These are phyloP conservation scores for Acer yangbiense DNA, from an alignment of 345 rosid species.

Conservation along the genomic window DNA sequence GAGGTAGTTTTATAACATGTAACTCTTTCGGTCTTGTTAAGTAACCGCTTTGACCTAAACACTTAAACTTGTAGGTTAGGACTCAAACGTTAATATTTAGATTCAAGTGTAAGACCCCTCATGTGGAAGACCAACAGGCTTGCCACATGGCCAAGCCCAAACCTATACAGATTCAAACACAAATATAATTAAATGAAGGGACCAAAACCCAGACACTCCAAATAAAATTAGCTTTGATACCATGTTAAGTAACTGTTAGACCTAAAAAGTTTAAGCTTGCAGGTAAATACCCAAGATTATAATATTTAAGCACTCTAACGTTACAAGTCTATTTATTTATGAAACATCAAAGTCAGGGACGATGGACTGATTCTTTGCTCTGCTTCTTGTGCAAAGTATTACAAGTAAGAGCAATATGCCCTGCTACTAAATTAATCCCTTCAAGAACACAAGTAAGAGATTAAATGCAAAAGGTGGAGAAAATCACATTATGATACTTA, in stretches of 20 bases:
- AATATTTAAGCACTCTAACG: not conserved
- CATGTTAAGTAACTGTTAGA: not conserved
- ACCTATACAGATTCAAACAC: not conserved
- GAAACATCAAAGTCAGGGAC: not conserved
- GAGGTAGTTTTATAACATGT: not conserved
- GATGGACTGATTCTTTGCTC: not conserved
- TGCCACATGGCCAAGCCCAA: not conserved
- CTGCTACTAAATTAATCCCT: too few species aligned
- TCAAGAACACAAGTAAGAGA: not conserved
- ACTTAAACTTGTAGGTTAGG: not conserved
- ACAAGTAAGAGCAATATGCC: not conserved
- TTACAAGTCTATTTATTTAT: not conserved
- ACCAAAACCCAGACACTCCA: not conserved
- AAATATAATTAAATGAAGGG: not conserved
- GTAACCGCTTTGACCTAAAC: not conserved
- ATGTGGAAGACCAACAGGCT: not conserved
- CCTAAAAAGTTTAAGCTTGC: not conserved
- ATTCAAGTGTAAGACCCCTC: not conserved
- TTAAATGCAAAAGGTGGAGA: not conserved
- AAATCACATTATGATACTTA: not conserved
- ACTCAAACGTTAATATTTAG: not conserved
- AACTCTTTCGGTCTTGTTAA: not conserved
- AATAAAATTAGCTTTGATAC: too few species aligned
- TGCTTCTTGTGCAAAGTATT: not conserved
- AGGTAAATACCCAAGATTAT: not conserved